These are phyloP conservation scores for Trebouxiophyceae sp. DNA, from an alignment of 163 green algal species.

Conservation along the genomic window DNA sequence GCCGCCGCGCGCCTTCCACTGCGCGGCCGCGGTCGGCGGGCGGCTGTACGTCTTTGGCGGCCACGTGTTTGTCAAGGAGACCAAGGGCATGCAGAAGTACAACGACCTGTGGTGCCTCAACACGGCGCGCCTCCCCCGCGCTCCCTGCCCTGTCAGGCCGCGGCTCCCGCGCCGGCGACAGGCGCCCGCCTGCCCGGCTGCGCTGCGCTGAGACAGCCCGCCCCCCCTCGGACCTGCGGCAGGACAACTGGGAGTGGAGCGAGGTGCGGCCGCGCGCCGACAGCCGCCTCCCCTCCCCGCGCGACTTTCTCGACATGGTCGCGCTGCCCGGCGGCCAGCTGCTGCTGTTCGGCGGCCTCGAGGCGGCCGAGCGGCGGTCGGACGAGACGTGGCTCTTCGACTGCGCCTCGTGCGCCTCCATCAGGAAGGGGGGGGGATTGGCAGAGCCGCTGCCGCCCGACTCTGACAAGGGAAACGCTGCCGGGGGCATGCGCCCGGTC, in stretches of 20 bases:
- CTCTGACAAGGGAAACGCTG: background rate
- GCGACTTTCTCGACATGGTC: constrained; percentile 36
- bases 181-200: too few relatives aligned
- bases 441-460: background rate
- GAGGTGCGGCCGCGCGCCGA: constrained; percentile 16
- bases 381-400: constrained; percentile 47
- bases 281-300: constrained; percentile 15
- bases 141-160: too few relatives aligned
- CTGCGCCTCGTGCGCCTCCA: constrained; percentile 8
- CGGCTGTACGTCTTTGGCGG: constrained; percentile 62
- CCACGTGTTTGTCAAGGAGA: constrained; percentile 36
- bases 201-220: too few relatives aligned
- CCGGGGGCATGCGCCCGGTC: background rate
- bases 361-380: constrained; percentile 28
- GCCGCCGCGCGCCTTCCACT: constrained; percentile 42
- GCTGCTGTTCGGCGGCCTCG: constrained; percentile 41
- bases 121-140: constrained; percentile 18
- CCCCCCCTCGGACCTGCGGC: too few relatives aligned
- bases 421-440: background rate
- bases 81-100: constrained; percentile 39
- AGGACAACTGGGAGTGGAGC: constrained; percentile 44
- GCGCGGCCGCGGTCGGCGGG: constrained; percentile 30
- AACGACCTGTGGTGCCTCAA: constrained; percentile 43
- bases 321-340: constrained; percentile 19
- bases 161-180: too few relatives aligned